Percentiles rank a stretch among this genome's conserved stretches.
Evolutionary conservation across 805 yeast genomes (phyloP).

Genomic region (Wickerhamomyces hampshirensis): DNA sequence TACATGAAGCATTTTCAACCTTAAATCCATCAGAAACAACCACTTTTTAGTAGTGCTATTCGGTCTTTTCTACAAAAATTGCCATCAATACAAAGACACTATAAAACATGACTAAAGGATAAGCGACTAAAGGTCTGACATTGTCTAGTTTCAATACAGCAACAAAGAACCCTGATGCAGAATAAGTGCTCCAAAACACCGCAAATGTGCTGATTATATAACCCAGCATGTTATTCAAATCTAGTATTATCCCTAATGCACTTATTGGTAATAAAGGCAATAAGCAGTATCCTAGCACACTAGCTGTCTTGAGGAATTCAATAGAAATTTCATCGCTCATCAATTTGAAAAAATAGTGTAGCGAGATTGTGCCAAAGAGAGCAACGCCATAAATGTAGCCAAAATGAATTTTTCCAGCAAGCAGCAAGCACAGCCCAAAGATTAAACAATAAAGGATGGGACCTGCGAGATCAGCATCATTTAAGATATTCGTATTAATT

Average conservation of each 20-base stretch:
- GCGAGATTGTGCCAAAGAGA: conserved; percentile 77
- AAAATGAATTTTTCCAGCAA: conserved; percentile 92
- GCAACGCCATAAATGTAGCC: conserved; percentile 98
- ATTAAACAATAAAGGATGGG: conserved; percentile 84
- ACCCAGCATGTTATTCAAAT: conserved; percentile 71
- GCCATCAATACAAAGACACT: conserved; percentile 95
- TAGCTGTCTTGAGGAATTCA: conserved; percentile 69
- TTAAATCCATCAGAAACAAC: too few species aligned
- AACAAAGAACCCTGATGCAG: conserved; percentile 91
- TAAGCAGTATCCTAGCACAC: conserved; percentile 90
- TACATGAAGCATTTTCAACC: too few species aligned
- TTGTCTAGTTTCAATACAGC: conserved; percentile 77
- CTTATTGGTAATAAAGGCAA: conserved; percentile 81
- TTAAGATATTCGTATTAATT: conserved; percentile 69
- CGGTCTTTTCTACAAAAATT: conserved; percentile 52
- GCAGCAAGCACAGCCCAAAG: conserved; percentile 75
- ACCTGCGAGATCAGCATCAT: conserved; percentile 92
- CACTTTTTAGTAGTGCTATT: too few species aligned
- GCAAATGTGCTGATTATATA: conserved; percentile 61
- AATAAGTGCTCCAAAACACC: conserved; percentile 86
- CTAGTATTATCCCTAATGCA: conserved; percentile 53
- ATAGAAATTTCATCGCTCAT: conserved; percentile 64
- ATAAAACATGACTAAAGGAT: conserved; percentile 88
- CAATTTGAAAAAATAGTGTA: conserved; percentile 78
- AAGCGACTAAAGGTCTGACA: conserved; percentile 87